Base-by-base conservation (phyloP, 495 filamentous ascomycete species). In the Tuber calosporum region DNA sequence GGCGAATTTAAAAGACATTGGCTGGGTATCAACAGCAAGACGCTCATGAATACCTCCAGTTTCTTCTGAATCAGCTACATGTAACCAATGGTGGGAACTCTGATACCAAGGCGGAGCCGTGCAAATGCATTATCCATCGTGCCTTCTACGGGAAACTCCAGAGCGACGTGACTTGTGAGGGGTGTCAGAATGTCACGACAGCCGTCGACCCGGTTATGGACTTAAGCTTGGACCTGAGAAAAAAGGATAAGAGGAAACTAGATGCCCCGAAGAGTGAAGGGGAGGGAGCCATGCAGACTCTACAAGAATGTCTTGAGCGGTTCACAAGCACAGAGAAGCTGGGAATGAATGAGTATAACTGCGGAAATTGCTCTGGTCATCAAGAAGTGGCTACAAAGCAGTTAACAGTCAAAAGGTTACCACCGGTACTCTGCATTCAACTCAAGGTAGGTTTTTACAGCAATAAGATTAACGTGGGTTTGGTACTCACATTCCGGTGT, bases 11-110 rank as follows among this genome's bases (percentile, higher is more conserved):
- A 36, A 84, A 93, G 85, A 87, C 90, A n/a, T 86, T 97, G 38
- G 91, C 92, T 15, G 92, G 93, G n/a, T 93, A 94, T 79, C 90
- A 92, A 74, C 93, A 97, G 82, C 94, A 97, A 83, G 94, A 97
- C 81, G 93, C 93, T 1, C 93, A 97, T 81, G 94, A 97, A 80
- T 97, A 94, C 82, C 93, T 96, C 84, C 92, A 95, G 81, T 96
- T 96, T 80, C 86, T 97, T 6, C 89, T 94, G 45, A 93, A 96
- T 82, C 89, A 93, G 79, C 87, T 97, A 1, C 93, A 97, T 72
- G 85, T 87, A 73, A 87, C 88, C 67, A 91, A 90, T 79, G 86
- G 87, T 5, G 86, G 87, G 70, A 86, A 86, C 41, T 85, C 85
- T 77, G 85, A 82, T 75, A 83, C 84, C 9, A 88, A 90, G 73